These are phyloP conservation scores for Neurospora tetraspora DNA, from an alignment of 495 filamentous ascomycete genomes.

Conservation along the genomic window DNA sequence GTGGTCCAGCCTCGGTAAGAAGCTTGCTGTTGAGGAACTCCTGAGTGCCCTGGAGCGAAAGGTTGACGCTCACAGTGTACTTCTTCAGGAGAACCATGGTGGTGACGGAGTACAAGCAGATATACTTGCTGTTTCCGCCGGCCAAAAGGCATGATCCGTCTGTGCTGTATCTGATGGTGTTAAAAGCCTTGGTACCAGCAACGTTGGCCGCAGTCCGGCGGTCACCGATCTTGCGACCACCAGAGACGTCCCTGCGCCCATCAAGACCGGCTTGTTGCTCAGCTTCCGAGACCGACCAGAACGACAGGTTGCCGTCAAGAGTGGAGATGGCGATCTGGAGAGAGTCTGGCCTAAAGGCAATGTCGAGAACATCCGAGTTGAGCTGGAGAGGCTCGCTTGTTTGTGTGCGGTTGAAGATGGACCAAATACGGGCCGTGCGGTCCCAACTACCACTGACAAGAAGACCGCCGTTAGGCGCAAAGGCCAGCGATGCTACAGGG, in stretches of 20 bases:
- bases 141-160: slow-evolving; percentile 87
- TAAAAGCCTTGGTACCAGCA: slow-evolving; percentile 81
- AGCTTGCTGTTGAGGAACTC: slow-evolving; percentile 89
- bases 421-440: slow-evolving; percentile 88
- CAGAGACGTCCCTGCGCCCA: slow-evolving; percentile 83
- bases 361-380: slow-evolving; percentile 77
- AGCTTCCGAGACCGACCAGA: slow-evolving; percentile 87
- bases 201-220: slow-evolving; percentile 84
- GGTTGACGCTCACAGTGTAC: slow-evolving; percentile 86
- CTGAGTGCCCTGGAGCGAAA: slow-evolving; percentile 88
- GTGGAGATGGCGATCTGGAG: slow-evolving; percentile 85
- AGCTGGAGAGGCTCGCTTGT: slow-evolving; percentile 89
- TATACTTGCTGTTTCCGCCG: slow-evolving; percentile 92
- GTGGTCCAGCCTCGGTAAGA: slow-evolving; percentile 82
- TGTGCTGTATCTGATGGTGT: slow-evolving; percentile 75
- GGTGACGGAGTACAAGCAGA: slow-evolving; percentile 85
- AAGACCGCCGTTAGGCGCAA: slow-evolving; percentile 72
- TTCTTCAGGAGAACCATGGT: slow-evolving; percentile 89
- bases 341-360: slow-evolving; percentile 84
- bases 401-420: slow-evolving; percentile 83
- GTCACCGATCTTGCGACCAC: slow-evolving; percentile 77
- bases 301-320: slow-evolving; percentile 84
- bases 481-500: slow-evolving; percentile 76
- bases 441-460: slow-evolving; percentile 94
- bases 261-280: slow-evolving; percentile 74